Evolutionary conservation across 345 rosid species (phyloP).

Genomic region (Laguncularia racemosa): DNA sequence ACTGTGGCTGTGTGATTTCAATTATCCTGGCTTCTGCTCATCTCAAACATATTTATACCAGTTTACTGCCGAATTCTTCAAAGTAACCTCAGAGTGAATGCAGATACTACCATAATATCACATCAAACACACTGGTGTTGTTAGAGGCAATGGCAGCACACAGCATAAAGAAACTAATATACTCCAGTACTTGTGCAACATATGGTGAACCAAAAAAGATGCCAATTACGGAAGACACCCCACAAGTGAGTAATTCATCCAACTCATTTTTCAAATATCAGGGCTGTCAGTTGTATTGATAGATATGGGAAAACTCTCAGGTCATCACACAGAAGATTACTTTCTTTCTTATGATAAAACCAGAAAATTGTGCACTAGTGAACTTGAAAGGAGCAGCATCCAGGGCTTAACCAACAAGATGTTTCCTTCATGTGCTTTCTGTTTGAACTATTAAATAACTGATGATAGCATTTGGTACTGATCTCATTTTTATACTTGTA

Average conservation of each 20-base stretch:
- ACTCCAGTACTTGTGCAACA: conserved; percentile 98
- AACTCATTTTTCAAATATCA: not conserved
- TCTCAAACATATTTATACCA: too few relatives aligned
- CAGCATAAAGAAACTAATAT: conserved; percentile 77
- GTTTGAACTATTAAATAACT: not conserved
- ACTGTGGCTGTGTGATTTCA: too few relatives aligned
- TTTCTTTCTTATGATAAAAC: too few relatives aligned
- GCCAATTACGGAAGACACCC: conserved; percentile 93
- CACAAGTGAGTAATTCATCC: conserved; percentile 43
- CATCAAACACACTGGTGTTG: conserved; percentile 87
- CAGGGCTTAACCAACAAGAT: too few relatives aligned
- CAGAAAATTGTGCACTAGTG: too few relatives aligned
- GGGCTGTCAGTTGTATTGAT: too few relatives aligned
- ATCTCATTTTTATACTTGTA: not conserved
- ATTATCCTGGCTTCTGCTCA: too few relatives aligned
- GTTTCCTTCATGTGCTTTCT: not conserved
- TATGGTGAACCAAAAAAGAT: conserved; percentile 95
- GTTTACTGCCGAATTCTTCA: too few relatives aligned
- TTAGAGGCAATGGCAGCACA: conserved; percentile 81
- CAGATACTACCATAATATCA: conserved; percentile 95
- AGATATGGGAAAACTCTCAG: too few relatives aligned
- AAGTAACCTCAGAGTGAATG: conserved; percentile 1
- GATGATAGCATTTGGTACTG: not conserved
- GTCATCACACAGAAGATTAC: too few relatives aligned
- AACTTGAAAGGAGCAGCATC: too few relatives aligned